Base-by-base conservation (phyloP, 108 stramenopile species). In the Skeletonema marinoi region DNA sequence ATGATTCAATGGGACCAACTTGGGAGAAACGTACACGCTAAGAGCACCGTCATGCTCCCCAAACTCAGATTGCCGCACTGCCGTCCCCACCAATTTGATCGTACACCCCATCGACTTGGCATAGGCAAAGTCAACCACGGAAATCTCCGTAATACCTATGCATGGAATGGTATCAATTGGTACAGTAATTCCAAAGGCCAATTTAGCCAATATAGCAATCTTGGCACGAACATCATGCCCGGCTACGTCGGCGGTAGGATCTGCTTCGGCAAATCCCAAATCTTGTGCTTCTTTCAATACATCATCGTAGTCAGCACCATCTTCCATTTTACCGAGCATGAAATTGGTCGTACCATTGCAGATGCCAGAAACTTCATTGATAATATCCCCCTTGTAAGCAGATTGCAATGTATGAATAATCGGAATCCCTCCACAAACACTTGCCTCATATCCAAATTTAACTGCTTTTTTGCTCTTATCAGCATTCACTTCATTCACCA, bases 161-260 rank as follows among this genome's bases (percentile, higher is more conserved):
- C 91, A 91, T 8, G 94, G 93, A 9, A 96, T 85, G 44, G 71
- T 36, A 10, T 91, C 76, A 7, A 91, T 56, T 25, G 84, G 76
- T 1, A 96, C 92, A 6, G 90, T 83, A 17, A 78, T 78, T 14
- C 97, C 97, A 78, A 95, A 96, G 16, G 96, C 92, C 8, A 98
- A 81, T 71, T 94, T 95, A 19, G 95, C 96, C 62, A 96, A 71
- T 33, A 98, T 84, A 31, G 90, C 87, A 61, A 96, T 95, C 82
- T 98, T 98, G 46, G 94, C 93, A 32, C 95, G 90, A 9, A 96
- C 96, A 78, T 96, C 96, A 75, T 93, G 83, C 8, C 97, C 97
- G 76, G 96, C 96, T 6, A 98, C 92, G 73, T 96, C 96, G 13
- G 91, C 93, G 8, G 90, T 84, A 1, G 92, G 90, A 72, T 96